These are phyloP conservation scores for Phytophthora colocasiae DNA, from an alignment of 352 stramenopile species.

Conservation along the genomic window DNA sequence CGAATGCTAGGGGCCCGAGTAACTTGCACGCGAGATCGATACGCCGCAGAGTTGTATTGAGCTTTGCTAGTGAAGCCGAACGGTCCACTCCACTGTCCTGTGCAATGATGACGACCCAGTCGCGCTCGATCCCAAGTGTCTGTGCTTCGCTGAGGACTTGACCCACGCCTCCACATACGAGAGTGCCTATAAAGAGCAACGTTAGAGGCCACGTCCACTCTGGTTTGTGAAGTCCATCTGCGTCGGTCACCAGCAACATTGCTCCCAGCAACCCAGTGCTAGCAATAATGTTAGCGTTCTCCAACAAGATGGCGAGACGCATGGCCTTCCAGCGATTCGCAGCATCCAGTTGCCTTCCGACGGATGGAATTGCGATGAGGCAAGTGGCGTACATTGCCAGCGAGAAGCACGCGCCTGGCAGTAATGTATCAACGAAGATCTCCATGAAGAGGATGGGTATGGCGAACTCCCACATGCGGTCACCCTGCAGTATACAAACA, in stretches of 20 bases:
- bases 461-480: conserved; percentile 87
- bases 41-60: conserved; percentile 82
- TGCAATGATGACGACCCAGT: conserved; percentile 88
- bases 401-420: conserved; percentile 79
- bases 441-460: conserved; percentile 89
- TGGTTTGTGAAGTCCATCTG: conserved; percentile 58
- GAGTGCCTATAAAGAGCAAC: conserved; percentile 55
- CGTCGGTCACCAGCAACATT: conserved; percentile 69
- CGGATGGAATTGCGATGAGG: conserved; percentile 68
- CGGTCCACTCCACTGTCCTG: conserved; percentile 37
- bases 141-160: conserved; percentile 85
- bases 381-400: conserved; percentile 79
- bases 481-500: conserved; percentile 44
- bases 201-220: conserved; percentile 61
- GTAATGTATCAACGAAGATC: conserved; percentile 83
- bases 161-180: conserved; percentile 74
- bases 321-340: conserved; percentile 75
- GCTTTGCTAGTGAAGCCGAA: conserved; percentile 47
- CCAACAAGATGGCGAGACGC: conserved; percentile 68
- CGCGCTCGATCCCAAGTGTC: conserved; percentile 81
- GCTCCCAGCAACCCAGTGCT: conserved; percentile 60
- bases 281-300: conserved; percentile 79
- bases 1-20: conserved; percentile 72
- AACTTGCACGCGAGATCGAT: conserved; percentile 87
- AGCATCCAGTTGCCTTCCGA: conserved; percentile 71